A percentile compares a stretch with the other conserved stretches of the same genome.
These are phyloP conservation scores for Suhomyces kunorum DNA, from an alignment of 1,139 yeast species.

Conservation along the genomic window DNA sequence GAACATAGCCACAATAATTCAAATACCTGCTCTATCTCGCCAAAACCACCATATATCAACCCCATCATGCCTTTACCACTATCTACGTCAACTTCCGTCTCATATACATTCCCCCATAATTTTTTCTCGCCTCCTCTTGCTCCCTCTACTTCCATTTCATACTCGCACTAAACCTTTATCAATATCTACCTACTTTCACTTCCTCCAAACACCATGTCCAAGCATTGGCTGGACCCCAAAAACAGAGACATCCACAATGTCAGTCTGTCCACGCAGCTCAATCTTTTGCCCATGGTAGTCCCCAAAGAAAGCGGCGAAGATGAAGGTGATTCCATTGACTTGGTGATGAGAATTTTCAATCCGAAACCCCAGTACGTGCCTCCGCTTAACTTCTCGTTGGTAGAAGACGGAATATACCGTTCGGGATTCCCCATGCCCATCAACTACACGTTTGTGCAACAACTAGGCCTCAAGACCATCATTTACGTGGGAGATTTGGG, in stretches of 20 bases:
- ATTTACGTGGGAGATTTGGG: slow-evolving; percentile 78
- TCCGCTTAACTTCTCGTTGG: slow-evolving; percentile 86
- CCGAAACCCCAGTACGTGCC: slow-evolving; percentile 57
- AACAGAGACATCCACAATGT: slow-evolving; percentile 12
- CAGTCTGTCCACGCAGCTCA: slow-evolving; percentile 11
- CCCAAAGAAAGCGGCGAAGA: slow-evolving; percentile 1
- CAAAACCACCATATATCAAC: no score
- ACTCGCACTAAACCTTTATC: not conserved
- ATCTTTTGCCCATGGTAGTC: slow-evolving; percentile 13
- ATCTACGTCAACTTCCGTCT: no score
- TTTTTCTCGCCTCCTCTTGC: no score
- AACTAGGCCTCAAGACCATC: slow-evolving; percentile 71
- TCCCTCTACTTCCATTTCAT: no score
- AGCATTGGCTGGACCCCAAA: slow-evolving; percentile 6
- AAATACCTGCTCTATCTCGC: no score
- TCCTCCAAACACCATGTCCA: not conserved
- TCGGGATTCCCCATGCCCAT: slow-evolving; percentile 92
- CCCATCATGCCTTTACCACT: no score
- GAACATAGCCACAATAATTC: no score
- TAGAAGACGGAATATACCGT: slow-evolving; percentile 83
- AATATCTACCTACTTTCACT: not conserved
- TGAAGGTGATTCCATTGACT: slow-evolving; percentile 1
- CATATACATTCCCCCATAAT: no score
- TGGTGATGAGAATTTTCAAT: slow-evolving; percentile 12
- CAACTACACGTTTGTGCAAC: slow-evolving; percentile 76